These are phyloP conservation scores for Ogataea allantospora DNA, from an alignment of 805 yeast species.

Conservation along the genomic window DNA sequence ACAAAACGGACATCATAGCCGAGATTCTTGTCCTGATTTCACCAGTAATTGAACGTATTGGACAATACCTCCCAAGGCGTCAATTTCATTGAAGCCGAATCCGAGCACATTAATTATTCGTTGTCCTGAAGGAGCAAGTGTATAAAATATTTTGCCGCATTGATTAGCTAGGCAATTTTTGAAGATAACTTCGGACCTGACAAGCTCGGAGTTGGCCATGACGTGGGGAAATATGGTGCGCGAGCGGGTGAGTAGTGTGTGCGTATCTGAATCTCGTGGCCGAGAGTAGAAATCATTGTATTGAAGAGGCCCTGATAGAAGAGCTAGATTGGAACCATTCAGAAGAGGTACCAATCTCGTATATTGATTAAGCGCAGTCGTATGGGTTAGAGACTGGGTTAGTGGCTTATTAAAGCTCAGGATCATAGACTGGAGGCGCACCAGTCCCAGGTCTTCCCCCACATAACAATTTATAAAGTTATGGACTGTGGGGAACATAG, in stretches of 20 bases:
- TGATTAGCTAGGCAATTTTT: conserved; percentile 14
- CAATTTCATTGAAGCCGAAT: conserved; percentile 19
- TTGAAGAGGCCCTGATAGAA: conserved; percentile 24
- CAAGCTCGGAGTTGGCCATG: conserved; percentile 8
- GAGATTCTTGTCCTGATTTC: conserved; percentile 2
- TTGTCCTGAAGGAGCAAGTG: conserved; percentile 4
- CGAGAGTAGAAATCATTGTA: conserved; percentile 18
- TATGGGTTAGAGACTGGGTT: conserved; percentile 13
- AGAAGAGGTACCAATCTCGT: conserved; percentile 19
- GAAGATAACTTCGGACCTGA: conserved; percentile 13
- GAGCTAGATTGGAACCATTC: conserved; percentile 8
- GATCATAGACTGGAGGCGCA: conserved; percentile 17
- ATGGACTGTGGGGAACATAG: conserved; percentile 11
- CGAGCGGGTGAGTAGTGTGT: conserved; percentile 17
- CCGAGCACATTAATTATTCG: conserved; percentile 13
- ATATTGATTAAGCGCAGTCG: conserved; percentile 18
- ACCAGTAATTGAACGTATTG: conserved; percentile 13
- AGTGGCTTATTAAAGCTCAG: conserved; percentile 8
- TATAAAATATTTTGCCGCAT: conserved; percentile 13
- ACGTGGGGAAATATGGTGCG: conserved; percentile 16
- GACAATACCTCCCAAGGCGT: conserved; percentile 16
- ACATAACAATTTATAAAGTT: conserved; percentile 16
- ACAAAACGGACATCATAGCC: conserved; percentile 3
- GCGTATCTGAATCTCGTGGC: conserved; percentile 25
- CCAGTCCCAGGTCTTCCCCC: conserved; percentile 7